Conservation (phyloP, 164 flowering plant genomes). For the Vitis riparia region DNA sequence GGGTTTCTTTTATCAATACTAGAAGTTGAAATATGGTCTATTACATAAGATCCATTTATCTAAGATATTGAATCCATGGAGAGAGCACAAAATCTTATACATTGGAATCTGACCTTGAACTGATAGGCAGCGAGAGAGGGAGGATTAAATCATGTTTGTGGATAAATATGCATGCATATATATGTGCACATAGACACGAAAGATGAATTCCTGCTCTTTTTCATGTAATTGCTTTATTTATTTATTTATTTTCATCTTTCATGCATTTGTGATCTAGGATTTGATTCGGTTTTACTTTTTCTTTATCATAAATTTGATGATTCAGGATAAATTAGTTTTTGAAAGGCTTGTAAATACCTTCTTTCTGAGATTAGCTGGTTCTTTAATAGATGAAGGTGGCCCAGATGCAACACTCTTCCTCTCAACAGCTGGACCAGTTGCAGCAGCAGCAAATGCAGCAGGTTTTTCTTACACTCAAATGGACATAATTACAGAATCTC, state of each 20-base stretch:
- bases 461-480: constrained; percentile 34
- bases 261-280: no score
- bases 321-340: background rate
- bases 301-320: no score
- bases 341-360: background rate
- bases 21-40: no score
- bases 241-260: background rate
- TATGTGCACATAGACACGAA: background rate
- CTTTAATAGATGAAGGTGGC: constrained; percentile 59
- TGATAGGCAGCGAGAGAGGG: no score
- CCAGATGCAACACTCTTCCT: constrained; percentile 63
- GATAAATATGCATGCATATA: background rate
- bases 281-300: no score
- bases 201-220: background rate
- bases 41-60: no score
- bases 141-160: no score
- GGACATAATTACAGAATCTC: background rate
- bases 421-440: constrained; percentile 76
- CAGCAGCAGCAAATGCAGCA: constrained; percentile 72
- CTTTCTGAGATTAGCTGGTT: constrained; percentile 12
- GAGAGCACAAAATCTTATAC: no score
- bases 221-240: no score
- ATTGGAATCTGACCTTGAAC: no score
- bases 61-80: no score
- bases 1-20: background rate